Evolutionary conservation across 257 asterid species (phyloP).

Genomic region (Cordia subcordata): DNA sequence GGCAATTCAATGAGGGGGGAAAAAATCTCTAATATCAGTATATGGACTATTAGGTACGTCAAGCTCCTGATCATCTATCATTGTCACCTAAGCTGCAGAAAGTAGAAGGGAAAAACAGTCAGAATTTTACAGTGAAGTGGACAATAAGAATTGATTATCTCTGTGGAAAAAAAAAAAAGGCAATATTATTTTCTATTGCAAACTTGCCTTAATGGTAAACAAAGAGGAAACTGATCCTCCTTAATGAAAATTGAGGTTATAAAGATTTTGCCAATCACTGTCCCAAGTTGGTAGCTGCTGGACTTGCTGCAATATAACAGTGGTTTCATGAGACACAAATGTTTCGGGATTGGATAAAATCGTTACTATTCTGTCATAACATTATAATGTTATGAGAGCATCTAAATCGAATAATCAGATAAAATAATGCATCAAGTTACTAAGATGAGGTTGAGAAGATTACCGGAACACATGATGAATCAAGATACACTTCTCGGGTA

Average conservation of each 20-base stretch:
- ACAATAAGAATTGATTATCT: too few relatives aligned
- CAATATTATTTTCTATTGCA: neutral
- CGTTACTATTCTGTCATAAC: too few relatives aligned
- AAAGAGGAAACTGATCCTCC: constrained; percentile 2
- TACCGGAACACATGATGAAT: constrained; percentile 34
- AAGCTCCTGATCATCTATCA: too few relatives aligned
- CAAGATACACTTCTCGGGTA: constrained; percentile 45
- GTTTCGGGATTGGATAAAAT: too few relatives aligned
- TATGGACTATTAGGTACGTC: too few relatives aligned
- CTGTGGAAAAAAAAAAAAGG: neutral
- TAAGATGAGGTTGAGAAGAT: neutral
- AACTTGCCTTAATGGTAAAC: constrained; percentile 3
- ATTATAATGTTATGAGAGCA: too few relatives aligned
- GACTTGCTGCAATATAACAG: constrained; percentile 41
- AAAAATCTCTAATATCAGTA: neutral
- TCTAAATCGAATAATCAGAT: too few relatives aligned
- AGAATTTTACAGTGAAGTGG: neutral
- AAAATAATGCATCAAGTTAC: neutral
- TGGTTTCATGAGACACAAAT: constrained; percentile 1
- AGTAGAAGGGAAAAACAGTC: neutral
- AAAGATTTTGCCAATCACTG: constrained; percentile 44
- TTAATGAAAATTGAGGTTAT: constrained; percentile 40
- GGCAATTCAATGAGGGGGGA: neutral
- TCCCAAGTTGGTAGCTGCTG: constrained; percentile 54
- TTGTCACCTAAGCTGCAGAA: constrained; percentile 5